These are phyloP conservation scores for Mortierella claussenii DNA, from an alignment of 192 early-diverging fungal genomes.

Conservation along the genomic window DNA sequence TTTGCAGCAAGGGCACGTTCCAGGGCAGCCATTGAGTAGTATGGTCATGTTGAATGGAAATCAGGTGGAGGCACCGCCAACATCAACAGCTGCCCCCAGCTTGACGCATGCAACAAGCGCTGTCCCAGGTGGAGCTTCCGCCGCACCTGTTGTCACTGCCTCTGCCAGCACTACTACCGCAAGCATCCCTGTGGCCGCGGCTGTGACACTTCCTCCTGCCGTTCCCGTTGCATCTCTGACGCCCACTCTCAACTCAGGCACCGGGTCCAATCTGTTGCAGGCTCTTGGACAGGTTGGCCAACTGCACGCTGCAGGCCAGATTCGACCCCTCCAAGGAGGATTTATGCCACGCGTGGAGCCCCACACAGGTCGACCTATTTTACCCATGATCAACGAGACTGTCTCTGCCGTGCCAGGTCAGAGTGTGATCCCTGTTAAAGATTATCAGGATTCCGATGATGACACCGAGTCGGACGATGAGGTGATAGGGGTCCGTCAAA, in stretches of 20 bases:
- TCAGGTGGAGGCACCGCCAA: conserved; percentile 28
- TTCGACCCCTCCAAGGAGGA: conserved; percentile 50
- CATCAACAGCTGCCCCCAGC: neutral
- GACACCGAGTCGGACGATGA: conserved; percentile 67
- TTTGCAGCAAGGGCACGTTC: conserved; percentile 26
- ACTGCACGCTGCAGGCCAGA: conserved; percentile 20
- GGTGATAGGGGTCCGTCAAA: conserved; percentile 60
- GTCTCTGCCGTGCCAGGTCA: conserved; percentile 51
- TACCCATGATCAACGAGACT: conserved; percentile 53
- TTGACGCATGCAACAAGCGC: neutral
- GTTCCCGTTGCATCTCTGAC: conserved; percentile 22
- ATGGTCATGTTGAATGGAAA: conserved; percentile 51
- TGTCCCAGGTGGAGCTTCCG: neutral
- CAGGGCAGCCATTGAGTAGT: conserved; percentile 25
- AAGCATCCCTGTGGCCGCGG: neutral
- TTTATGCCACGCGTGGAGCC: conserved; percentile 46
- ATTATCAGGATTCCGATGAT: conserved; percentile 54
- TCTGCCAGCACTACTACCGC: neutral
- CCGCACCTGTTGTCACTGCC: neutral
- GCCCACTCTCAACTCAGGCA: conserved; percentile 4
- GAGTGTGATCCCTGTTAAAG: conserved; percentile 49
- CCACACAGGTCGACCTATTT: conserved; percentile 43
- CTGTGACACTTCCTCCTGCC: conserved; percentile 5
- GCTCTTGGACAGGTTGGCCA: conserved; percentile 37
- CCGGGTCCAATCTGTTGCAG: conserved; percentile 22